Evolutionary conservation across 257 asterid genomes (phyloP), one percentile per base, ranked within the genome.

Genomic region (Lycium ferocissimum): DNA sequence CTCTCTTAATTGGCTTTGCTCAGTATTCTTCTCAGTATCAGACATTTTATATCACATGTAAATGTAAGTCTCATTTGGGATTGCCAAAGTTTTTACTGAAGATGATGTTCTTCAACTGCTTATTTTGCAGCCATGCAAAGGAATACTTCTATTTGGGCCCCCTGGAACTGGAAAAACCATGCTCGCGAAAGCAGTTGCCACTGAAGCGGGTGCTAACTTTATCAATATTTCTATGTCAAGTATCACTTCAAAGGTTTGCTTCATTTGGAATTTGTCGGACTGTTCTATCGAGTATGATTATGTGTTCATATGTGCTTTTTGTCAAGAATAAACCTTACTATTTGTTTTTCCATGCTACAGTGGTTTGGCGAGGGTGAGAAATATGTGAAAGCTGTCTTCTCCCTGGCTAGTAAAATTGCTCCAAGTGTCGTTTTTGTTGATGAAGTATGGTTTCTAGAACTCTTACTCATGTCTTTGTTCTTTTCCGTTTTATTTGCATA

Each of bases 341-440:
- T 62, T 26, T 72, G 83, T 66, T 85, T 51, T 80, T 66, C 73
- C 85, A 57, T 73, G 61, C 11, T 87, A 76, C 93, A 95, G 99
- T 91, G 95, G 98, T 93, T 95, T 83, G 99, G 99, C 12, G 99
- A 95, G 93, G 97, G 95, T 20, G 99, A 94, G 92, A 95, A 95
- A 88, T 95, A 93, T 85, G 97, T 94, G 76, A 94, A 95, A 88
- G 97, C 98, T 26, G 98, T 95, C 84, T 95, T 95, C 89, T 90
- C 97, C 1, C 88, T 95, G 85, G 99, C 99, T 70, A 94, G 97
- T 92, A 95, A 95, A 90, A 93, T 95, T 85, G 92, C 98, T 80
- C 98, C 98, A 18, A 93, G 98, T 69, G 98, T 95, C 70, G 89
- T 95, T 79, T 95, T 95, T 87, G 98, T 95, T n/a, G 98, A 95